Evolutionary conservation across 768 basidiomycete genomes (phyloP).

Genomic region (Collybiopsis confluens): DNA sequence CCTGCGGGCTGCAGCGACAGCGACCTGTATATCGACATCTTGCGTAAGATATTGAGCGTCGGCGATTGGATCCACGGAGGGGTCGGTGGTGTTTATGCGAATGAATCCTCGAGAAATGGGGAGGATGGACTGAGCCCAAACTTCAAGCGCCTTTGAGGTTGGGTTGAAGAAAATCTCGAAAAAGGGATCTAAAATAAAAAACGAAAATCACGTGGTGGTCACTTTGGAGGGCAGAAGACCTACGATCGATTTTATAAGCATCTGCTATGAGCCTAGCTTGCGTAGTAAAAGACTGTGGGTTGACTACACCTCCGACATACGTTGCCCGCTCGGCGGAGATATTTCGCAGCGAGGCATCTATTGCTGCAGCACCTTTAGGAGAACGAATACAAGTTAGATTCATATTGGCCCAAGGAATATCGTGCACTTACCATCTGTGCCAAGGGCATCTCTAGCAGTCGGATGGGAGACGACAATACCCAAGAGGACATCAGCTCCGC

Average conservation of each 20-base stretch:
- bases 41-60: slow-evolving; percentile 10
- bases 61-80: slow-evolving; percentile 6
- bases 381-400: no score
- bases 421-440: background rate
- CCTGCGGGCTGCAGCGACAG: slow-evolving; percentile 9
- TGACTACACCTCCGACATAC: no score
- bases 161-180: slow-evolving; percentile 12
- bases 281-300: no score
- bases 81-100: slow-evolving; percentile 12
- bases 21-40: slow-evolving; percentile 10
- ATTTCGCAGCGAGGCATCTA: no score
- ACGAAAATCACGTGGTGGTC: no score
- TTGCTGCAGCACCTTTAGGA: no score
- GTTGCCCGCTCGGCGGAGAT: no score
- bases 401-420: no score
- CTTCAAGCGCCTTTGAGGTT: background rate
- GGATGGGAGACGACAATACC: background rate
- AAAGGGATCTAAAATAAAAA: slow-evolving; percentile 7
- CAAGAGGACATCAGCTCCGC: background rate
- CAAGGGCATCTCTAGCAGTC: background rate
- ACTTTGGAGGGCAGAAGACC: background rate
- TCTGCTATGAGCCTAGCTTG: background rate
- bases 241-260: background rate
- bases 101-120: slow-evolving; percentile 14
- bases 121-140: slow-evolving; percentile 9